These are phyloP conservation scores for Exidia glandulosa DNA, from an alignment of 768 basidiomycete species.

Conservation along the genomic window DNA sequence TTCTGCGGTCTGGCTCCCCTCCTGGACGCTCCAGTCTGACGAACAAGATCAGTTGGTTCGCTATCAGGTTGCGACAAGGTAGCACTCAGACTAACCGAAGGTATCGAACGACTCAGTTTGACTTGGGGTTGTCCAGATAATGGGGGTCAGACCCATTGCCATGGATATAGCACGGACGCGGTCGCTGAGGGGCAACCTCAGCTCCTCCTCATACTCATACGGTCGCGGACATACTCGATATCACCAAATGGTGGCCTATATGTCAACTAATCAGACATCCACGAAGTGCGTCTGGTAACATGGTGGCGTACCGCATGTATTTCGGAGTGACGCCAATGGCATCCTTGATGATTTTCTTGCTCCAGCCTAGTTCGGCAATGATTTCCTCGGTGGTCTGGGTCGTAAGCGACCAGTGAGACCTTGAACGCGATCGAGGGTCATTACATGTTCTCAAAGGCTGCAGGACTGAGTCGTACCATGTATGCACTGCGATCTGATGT, in stretches of 20 bases:
- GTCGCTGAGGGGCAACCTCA: slow-evolving; percentile 26
- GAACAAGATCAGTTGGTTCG: slow-evolving; percentile 7
- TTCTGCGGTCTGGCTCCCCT: slow-evolving; percentile 11
- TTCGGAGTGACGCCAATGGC: slow-evolving; percentile 20
- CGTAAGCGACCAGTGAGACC: slow-evolving; percentile 25
- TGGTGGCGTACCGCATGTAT: not conserved
- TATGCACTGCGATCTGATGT: slow-evolving; percentile 36
- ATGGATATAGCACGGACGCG: slow-evolving; percentile 32
- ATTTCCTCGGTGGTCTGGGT: slow-evolving; percentile 28
- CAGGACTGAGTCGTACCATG: slow-evolving; percentile 52
- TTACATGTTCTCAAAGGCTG: slow-evolving; percentile 14
- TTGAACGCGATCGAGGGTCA: slow-evolving; percentile 17
- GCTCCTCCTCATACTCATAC: no score
- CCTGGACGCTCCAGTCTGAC: slow-evolving; percentile 32
- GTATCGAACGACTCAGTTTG: slow-evolving; percentile 9
- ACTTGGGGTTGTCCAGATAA: slow-evolving; percentile 26
- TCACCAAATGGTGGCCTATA: slow-evolving; percentile 14
- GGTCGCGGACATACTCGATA: slow-evolving; percentile 9
- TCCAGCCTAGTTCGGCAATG: slow-evolving; percentile 36
- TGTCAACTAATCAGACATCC: slow-evolving; percentile 9
- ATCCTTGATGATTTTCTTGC: slow-evolving; percentile 32
- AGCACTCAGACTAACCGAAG: slow-evolving; percentile 1
- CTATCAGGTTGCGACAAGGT: slow-evolving; percentile 1
- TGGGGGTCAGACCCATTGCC: slow-evolving; percentile 34
- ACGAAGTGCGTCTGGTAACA: not conserved